Evolutionary conservation across 148 eudicot species (phyloP), one percentile per base, ranked within the genome.

Genomic region (Cornus kousa): DNA sequence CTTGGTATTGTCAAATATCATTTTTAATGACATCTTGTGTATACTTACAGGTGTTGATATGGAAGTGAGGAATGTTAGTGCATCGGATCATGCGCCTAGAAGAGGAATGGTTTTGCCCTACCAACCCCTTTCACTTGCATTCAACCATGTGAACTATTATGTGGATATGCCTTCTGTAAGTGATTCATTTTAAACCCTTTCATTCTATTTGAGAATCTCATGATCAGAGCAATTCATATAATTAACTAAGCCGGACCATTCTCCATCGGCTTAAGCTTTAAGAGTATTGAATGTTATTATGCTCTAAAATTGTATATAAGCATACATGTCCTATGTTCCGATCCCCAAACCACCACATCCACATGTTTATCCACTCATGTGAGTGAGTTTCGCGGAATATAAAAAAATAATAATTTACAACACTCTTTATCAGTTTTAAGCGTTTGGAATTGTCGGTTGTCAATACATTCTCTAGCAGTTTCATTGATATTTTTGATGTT

Each of bases 131-230:
- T 86, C 93, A 24, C 87, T 92, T 32, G 87, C 90, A 71, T 92
- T 92, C 73, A 80, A 78, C 80, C 93, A 89, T 37, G 78, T 92
- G 80, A 90, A 85, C 77, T 92, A 90, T 80, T 87, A 82, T 40
- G 90, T 92, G 67, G 86, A 92, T 80, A 87, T 88, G 91, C 97
- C 93, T 55, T 37, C 83, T 43, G 97, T 92, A 80, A 90, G 93
- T 87, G 6, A 43, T 43, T 43, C 8, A 43, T 43, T 35, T 4
- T 35, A 35, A 35, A 33, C 68, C 7, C 19, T 48, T 48, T 48
- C 64, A 13, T 57, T 13, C 23, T 62, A 13, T 62, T 17, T n/a
- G 23, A 62, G 23, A 62, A 62, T n/a, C 1, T 20, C 19, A 62
- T 62, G 59, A 53, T 53, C 17, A 14, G 19, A 53, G 59, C 19